Percentiles rank a stretch among this genome's conserved stretches.
Evolutionary conservation across 176 grass and related monocot species (phyloP).

Genomic region (Triticum timopheevii): DNA sequence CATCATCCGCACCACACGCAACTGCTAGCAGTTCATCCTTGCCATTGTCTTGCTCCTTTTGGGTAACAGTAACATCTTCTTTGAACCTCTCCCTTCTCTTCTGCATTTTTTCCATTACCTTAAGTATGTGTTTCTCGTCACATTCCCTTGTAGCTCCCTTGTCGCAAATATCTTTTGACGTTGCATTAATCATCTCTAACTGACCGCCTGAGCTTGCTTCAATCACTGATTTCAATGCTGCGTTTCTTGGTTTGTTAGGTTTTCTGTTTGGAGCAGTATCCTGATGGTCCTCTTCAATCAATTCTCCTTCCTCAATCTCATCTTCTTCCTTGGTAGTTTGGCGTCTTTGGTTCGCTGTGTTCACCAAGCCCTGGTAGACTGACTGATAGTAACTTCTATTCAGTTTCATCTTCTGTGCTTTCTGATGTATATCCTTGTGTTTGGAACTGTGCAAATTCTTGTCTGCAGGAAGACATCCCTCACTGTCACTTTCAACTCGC

Average conservation of each 20-base stretch:
- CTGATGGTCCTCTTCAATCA: conserved; percentile 44
- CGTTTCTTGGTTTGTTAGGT: conserved; percentile 27
- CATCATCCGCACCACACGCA: conserved; percentile 32
- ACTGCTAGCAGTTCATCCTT: conserved; percentile 16
- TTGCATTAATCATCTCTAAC: conserved; percentile 2
- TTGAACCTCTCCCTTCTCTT: conserved; percentile 89
- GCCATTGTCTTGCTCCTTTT: conserved; percentile 31
- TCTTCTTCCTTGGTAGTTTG: conserved; percentile 21
- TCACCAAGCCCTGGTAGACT: conserved; percentile 19
- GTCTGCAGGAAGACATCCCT: conserved; percentile 13
- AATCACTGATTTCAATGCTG: conserved; percentile 33
- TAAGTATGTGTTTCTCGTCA: conserved; percentile 46
- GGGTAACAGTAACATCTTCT: conserved; percentile 25
- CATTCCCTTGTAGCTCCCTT: conserved; percentile 29
- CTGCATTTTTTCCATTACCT: conserved; percentile 76
- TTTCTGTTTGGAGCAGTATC: conserved; percentile 24
- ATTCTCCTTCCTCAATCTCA: conserved; percentile 71
- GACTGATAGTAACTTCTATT: conserved; percentile 10
- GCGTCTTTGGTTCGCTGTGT: conserved; percentile 16
- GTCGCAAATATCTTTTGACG: conserved; percentile 28
- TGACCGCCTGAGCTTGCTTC: conserved; percentile 26
- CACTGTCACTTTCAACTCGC: conserved; percentile 14
- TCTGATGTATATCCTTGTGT: conserved; percentile 9
- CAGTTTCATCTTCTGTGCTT: neutral
- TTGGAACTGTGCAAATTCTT: conserved; percentile 28